Conservation (phyloP, 225 moss, liverwort and hornwort genomes). For the Bryum argenteum region DNA sequence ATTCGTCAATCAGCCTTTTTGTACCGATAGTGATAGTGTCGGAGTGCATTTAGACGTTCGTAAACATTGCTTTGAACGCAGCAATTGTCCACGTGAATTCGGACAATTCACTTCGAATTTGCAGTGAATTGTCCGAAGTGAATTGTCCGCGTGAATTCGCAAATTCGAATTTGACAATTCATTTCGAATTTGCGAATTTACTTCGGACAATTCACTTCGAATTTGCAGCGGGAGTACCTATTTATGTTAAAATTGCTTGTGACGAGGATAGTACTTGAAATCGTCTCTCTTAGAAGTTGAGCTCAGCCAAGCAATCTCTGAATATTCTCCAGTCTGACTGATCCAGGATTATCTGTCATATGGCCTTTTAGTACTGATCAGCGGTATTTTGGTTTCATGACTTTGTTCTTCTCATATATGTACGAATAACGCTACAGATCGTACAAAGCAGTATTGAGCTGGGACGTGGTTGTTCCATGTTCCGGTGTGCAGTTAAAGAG, state of each 20-base stretch:
- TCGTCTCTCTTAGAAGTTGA: conserved; percentile 2
- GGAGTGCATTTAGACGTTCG: not conserved
- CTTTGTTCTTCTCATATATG: not conserved
- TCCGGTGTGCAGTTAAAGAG: not conserved
- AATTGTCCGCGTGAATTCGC: too few relatives aligned
- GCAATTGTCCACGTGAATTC: not conserved
- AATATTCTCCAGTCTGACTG: not conserved
- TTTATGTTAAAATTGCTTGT: not conserved
- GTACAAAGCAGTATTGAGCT: not conserved
- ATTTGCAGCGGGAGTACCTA: not conserved
- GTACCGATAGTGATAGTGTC: too few relatives aligned
- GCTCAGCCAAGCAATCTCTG: not conserved
- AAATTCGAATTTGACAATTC: too few relatives aligned
- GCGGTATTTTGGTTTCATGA: not conserved
- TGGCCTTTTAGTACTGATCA: too few relatives aligned
- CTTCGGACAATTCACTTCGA: not conserved
- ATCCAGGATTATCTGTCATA: not conserved
- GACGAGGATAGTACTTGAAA: conserved; percentile 4
- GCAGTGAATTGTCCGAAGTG: too few relatives aligned
- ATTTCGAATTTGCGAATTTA: too few relatives aligned
- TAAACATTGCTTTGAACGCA: not conserved
- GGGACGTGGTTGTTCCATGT: not conserved
- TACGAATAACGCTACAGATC: not conserved
- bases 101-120: not conserved
- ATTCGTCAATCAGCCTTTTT: too few relatives aligned